A percentile compares a stretch with the other conserved stretches of the same genome.
These are phyloP conservation scores for Moricandia arvensis DNA, from an alignment of 345 rosid genomes.

Conservation along the genomic window DNA sequence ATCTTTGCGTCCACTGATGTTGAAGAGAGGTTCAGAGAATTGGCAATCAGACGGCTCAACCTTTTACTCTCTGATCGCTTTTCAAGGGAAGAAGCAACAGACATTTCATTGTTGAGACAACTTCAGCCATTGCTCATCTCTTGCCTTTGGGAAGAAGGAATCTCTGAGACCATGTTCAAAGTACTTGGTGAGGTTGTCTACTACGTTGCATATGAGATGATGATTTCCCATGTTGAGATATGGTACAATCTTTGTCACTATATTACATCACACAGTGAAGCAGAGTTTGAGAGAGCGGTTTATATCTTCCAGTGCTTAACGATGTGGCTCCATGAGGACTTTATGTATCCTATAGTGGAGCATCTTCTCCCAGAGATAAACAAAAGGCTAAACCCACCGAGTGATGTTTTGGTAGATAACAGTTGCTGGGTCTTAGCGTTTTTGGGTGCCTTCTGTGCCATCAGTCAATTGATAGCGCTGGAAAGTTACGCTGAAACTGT, in stretches of 20 bases:
- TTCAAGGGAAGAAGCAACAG: not conserved
- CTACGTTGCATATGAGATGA: slow-evolving; percentile 13
- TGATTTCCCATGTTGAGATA: not conserved
- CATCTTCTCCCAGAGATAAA: not conserved
- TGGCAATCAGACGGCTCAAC: slow-evolving; percentile 4
- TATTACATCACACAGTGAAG: not conserved
- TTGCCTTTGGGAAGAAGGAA: slow-evolving; percentile 6
- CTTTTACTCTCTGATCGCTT: not conserved
- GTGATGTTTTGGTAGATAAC: not conserved
- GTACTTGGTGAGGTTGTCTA: slow-evolving; percentile 15
- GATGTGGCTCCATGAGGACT: not conserved
- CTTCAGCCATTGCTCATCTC: slow-evolving; percentile 14
- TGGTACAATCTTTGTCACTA: not conserved
- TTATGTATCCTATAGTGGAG: not conserved
- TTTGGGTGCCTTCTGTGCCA: slow-evolving; percentile 15
- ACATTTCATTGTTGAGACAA: not conserved
- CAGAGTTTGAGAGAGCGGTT: slow-evolving; percentile 7
- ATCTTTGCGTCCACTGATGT: not conserved
- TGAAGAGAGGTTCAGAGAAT: not conserved
- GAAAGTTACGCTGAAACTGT: not conserved
- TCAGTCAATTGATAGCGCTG: not conserved
- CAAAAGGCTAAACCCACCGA: slow-evolving; percentile 1
- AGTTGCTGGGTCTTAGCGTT: slow-evolving; percentile 11
- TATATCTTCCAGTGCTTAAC: slow-evolving; percentile 11
- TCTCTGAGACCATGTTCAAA: slow-evolving; percentile 18